phyloP scores from a whole-genome alignment of 2,329 filamentous ascomycete species.

The Colletotrichum kahawae region DNA sequence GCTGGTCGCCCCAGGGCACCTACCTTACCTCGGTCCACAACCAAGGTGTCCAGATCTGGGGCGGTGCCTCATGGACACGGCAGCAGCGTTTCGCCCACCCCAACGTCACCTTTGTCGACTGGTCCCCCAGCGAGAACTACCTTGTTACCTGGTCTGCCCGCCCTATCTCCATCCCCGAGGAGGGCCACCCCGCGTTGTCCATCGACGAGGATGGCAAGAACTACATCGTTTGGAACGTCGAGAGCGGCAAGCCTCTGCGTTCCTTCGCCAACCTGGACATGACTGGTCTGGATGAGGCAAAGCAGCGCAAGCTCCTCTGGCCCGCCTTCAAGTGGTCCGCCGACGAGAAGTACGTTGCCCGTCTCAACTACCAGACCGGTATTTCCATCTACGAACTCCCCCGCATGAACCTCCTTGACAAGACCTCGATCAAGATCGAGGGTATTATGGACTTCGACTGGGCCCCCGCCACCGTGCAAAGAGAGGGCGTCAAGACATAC shows the following conservation, averaged over 20 bases:
- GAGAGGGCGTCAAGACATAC: conserved; percentile 87
- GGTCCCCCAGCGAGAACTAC: conserved; percentile 92
- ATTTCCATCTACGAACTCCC: conserved; percentile 93
- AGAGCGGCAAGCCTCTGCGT: conserved; percentile 85
- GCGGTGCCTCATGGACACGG: conserved; percentile 85
- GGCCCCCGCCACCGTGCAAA: conserved; percentile 82
- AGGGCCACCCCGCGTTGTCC: conserved; percentile 80
- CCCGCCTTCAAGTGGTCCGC: conserved; percentile 99
- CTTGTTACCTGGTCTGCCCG: conserved; percentile 96
- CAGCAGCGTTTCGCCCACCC: conserved; percentile 95
- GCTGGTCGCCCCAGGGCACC: conserved; percentile 96
- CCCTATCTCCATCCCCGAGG: conserved; percentile 89
- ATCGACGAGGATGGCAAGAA: conserved; percentile 98
- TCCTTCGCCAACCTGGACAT: conserved; percentile 93
- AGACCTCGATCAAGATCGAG: conserved; percentile 93
- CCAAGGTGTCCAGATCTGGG: conserved; percentile 98
- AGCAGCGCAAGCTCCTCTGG: conserved; percentile 89
- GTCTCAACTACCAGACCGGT: conserved; percentile 84
- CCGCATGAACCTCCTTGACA: conserved; percentile 87
- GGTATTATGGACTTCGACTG: conserved; percentile 98
- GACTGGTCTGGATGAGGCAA: conserved; percentile 65
- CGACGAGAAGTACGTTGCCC: conserved; percentile 95
- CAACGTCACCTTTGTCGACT: conserved; percentile 93
- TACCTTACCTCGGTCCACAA: conserved; percentile 94
- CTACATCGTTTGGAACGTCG: conserved; percentile 98